Evolutionary conservation across 495 filamentous ascomycete species (phyloP), one percentile per base, ranked within the genome.

Genomic region (Tuber calosporum): DNA sequence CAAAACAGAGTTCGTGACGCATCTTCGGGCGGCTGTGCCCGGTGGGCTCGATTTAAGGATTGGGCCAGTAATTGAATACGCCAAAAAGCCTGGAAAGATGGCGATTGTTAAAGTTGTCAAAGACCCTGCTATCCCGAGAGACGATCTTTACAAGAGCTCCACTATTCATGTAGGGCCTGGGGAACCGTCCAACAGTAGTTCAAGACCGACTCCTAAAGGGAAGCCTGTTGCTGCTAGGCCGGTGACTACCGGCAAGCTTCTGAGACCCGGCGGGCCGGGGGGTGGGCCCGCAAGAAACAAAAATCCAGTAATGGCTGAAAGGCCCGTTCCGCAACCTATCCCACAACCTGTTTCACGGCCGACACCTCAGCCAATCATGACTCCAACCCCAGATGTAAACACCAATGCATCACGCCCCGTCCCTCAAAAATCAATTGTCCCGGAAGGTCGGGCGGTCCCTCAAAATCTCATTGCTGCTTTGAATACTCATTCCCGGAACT

Each of bases 1-100:
- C 82, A 99, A 99, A 85, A 98, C 94, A 0, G 96, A 99, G 79
- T 90, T 99, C 78, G 95, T 97, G 81, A 97, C 93, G 11, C 93
- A 97, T 68, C 88, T 99, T 79, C 87, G 88, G 81, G 87, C 85
- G 62, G 88, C 86, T 48, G 89, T 93, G 82, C 92, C 90, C 0
- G 94, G 91, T 17, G 88, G 90, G 13, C 85, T 95, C 79, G 91
- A 91, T 80, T 82, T 99, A 72, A 92, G 91, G 85, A 92, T 99
- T 73, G 88, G 84, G 22, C 89, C 94, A 41, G 87, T 87, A 1
- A 94, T 99, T 81, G 93, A 97, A 81, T 99, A 95, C 83, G 93
- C 94, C 80, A 99, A 98, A 87, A 99, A 99, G 84, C 96, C 96
- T 4, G 93, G 93, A 43, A 99, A 99, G 85, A 86, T 91, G 79